Percentiles rank a stretch among this genome's conserved stretches.
Evolutionary conservation across 805 yeast genomes (phyloP).

Genomic region (Tetrapisispora pingtungensis): DNA sequence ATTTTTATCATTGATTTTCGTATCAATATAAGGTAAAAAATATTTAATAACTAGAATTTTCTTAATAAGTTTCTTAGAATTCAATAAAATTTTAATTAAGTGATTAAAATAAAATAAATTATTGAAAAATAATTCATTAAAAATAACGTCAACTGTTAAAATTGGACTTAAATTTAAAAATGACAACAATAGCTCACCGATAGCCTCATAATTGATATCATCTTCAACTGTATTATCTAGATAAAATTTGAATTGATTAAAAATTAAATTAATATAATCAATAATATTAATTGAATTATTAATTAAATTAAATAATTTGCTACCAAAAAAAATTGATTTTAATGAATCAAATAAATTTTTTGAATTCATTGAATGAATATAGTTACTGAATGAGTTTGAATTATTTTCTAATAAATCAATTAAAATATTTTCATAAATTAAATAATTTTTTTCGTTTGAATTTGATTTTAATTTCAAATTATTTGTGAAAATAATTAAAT

Average conservation of each 20-base stretch:
- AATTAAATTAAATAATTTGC: conserved; percentile 25
- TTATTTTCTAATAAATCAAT: conserved; percentile 8
- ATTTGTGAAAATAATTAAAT: conserved; percentile 12
- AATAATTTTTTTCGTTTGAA: conserved; percentile 6
- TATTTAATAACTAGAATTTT: conserved; percentile 9
- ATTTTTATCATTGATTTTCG: conserved; percentile 5
- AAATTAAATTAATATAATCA: conserved; percentile 14
- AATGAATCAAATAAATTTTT: conserved; percentile 5
- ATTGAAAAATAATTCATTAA: conserved; percentile 14
- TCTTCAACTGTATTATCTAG: not conserved
- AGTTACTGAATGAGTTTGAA: conserved; percentile 9
- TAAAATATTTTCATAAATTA: conserved; percentile 8
- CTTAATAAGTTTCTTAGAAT: conserved; percentile 11
- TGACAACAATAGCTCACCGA: conserved; percentile 11
- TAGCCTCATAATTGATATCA: too few relatives aligned
- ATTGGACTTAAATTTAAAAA: conserved; percentile 13
- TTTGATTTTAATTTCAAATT: conserved; percentile 1
- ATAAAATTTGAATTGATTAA: conserved; percentile 15
- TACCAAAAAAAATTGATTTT: conserved; percentile 24
- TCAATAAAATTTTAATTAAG: conserved; percentile 6
- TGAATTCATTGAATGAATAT: conserved; percentile 1
- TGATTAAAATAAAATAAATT: conserved; percentile 4
- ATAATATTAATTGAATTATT: conserved; percentile 11
- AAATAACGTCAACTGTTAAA: conserved; percentile 9
- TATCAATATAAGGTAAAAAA: conserved; percentile 16